Evolutionary conservation across 441 rosid genomes (phyloP).

Genomic region (Daphne laureola): DNA sequence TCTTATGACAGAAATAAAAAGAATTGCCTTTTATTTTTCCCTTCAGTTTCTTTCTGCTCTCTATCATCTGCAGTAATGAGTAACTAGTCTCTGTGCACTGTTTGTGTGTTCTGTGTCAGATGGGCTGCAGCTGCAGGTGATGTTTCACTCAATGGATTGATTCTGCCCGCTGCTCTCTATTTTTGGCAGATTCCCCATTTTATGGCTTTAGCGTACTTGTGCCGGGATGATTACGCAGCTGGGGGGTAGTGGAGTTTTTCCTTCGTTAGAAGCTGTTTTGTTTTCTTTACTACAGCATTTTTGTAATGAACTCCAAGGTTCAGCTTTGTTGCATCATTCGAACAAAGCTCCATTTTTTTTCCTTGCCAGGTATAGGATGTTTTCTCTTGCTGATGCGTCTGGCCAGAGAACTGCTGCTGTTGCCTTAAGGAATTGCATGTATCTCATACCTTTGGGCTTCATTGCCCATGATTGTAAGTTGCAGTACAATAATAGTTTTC

Average conservation of each 20-base stretch:
- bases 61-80: too few relatives aligned
- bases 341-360: not conserved
- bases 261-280: not conserved
- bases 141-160: slow-evolving; percentile 55
- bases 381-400: slow-evolving; percentile 80
- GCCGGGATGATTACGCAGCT: slow-evolving; percentile 84
- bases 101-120: slow-evolving; percentile 23
- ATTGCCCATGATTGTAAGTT: slow-evolving; percentile 85
- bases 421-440: slow-evolving; percentile 83
- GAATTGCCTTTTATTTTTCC: too few relatives aligned
- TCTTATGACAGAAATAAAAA: not conserved
- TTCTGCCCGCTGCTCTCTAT: slow-evolving; percentile 92
- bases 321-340: too few relatives aligned
- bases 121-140: slow-evolving; percentile 91
- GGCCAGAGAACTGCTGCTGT: slow-evolving; percentile 73
- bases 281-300: too few relatives aligned
- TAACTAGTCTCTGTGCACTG: too few relatives aligned
- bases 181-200: slow-evolving; percentile 99
- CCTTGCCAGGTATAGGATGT: slow-evolving; percentile 69
- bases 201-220: slow-evolving; percentile 91
- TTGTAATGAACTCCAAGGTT: not conserved
- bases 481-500: not conserved
- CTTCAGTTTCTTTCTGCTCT: too few relatives aligned
- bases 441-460: slow-evolving; percentile 79
- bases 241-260: slow-evolving; percentile 55